Percentiles rank a stretch among this genome's conserved stretches.
phyloP scores from a whole-genome alignment of 805 yeast genomes.

The Wilhelminamyces savonicus region DNA sequence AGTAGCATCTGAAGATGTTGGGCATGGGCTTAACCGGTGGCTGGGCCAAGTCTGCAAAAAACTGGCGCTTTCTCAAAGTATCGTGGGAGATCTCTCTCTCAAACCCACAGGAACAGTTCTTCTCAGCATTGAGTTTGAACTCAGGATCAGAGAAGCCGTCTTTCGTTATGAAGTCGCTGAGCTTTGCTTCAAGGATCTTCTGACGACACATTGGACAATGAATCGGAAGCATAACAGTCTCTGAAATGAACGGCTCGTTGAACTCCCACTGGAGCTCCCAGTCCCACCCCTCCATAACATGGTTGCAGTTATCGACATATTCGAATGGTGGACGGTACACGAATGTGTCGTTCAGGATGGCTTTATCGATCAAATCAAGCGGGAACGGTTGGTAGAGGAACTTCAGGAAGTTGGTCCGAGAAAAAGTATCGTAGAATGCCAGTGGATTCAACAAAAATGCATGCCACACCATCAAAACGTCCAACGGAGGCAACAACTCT shows the following conservation, averaged over 20 bases:
- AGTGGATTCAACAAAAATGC: constrained; percentile 14
- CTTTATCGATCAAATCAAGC: constrained; percentile 3
- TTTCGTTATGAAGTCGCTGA: too few species aligned
- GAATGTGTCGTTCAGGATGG: constrained; percentile 8
- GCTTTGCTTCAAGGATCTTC: too few species aligned
- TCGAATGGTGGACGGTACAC: constrained; percentile 4
- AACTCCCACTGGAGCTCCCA: not conserved
- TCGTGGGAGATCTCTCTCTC: constrained; percentile 9
- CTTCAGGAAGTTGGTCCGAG: constrained; percentile 8
- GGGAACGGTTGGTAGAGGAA: constrained; percentile 16
- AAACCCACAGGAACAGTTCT: constrained; percentile 10
- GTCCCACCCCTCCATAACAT: not conserved
- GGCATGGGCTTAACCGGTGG: not conserved
- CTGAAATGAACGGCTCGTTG: not conserved
- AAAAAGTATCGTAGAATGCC: constrained; percentile 8
- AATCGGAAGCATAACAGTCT: constrained; percentile 3
- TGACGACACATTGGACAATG: too few species aligned
- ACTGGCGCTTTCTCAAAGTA: constrained; percentile 13
- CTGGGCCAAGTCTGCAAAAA: constrained; percentile 7
- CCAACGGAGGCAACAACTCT: constrained; percentile 13
- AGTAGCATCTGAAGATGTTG: not conserved
- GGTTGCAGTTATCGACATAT: not conserved
- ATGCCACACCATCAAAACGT: constrained; percentile 19
- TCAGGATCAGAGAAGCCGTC: constrained; percentile 10
- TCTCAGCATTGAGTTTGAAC: constrained; percentile 2